phyloP scores from a whole-genome alignment of 495 filamentous ascomycete species.

The Hypoxylon trugodes region DNA sequence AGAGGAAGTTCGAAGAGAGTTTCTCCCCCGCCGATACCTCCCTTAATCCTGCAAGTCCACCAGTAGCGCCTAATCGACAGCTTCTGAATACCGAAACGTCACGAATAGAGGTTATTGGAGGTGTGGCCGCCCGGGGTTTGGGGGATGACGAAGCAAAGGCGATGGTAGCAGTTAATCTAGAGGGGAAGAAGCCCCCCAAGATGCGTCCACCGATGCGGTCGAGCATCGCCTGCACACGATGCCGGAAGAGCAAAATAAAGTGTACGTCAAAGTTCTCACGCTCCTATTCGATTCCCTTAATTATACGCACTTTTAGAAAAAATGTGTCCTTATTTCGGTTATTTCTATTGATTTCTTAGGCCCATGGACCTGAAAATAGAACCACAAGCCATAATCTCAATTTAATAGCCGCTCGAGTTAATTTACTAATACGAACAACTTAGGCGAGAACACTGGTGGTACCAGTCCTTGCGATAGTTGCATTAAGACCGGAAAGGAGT shows the following conservation, averaged over 20 bases:
- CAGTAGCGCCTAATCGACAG: constrained; percentile 20
- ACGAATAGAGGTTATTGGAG: constrained; percentile 24
- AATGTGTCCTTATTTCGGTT: background rate
- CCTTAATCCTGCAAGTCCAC: constrained; percentile 23
- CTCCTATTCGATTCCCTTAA: background rate
- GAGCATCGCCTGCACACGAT: constrained; percentile 80
- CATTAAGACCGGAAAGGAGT: constrained; percentile 77
- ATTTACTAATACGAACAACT: constrained; percentile 7
- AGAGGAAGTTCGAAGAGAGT: constrained; percentile 49
- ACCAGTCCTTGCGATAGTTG: constrained; percentile 80
- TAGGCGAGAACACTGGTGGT: constrained; percentile 74
- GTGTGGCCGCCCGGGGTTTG: constrained; percentile 27
- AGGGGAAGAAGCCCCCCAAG: constrained; percentile 58
- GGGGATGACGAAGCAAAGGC: constrained; percentile 38
- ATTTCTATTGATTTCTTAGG: background rate
- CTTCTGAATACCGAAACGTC: constrained; percentile 25
- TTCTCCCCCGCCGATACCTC: constrained; percentile 42
- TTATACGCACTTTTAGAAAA: background rate
- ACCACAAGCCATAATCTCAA: background rate
- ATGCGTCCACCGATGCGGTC: constrained; percentile 71
- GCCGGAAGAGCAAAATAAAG: constrained; percentile 85
- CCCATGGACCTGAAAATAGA: background rate
- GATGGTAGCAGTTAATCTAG: constrained; percentile 41
- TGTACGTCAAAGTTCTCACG: constrained; percentile 41
- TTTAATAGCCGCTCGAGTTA: background rate